A percentile compares a stretch with the other conserved stretches of the same genome.
These are phyloP conservation scores for Fusarium sambucinum DNA, from an alignment of 2,329 filamentous ascomycete genomes.

Conservation along the genomic window DNA sequence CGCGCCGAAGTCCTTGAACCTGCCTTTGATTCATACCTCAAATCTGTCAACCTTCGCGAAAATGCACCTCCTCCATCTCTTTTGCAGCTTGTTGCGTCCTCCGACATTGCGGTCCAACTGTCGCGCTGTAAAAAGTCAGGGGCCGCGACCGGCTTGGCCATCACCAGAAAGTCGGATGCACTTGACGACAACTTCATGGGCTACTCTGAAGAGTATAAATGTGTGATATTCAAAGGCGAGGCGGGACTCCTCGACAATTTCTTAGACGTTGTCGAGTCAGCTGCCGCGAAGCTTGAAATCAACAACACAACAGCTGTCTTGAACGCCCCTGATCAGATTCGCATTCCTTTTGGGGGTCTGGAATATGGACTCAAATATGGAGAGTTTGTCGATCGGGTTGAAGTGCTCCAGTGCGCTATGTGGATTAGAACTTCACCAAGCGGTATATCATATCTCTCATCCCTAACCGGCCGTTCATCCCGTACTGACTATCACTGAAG, in stretches of 20 bases:
- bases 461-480: neutral
- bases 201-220: constrained; percentile 31
- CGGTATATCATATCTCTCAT: constrained; percentile 26
- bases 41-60: constrained; percentile 9
- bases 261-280: constrained; percentile 29
- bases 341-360: constrained; percentile 40
- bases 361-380: constrained; percentile 39
- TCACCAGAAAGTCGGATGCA: constrained; percentile 30
- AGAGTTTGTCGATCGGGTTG: constrained; percentile 42
- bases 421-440: constrained; percentile 32
- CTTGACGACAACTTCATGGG: constrained; percentile 44
- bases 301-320: constrained; percentile 23
- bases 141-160: constrained; percentile 20
- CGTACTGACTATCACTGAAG: neutral
- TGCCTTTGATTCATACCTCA: constrained; percentile 35
- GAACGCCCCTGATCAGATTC: constrained; percentile 31
- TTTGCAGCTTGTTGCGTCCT: constrained; percentile 28
- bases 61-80: constrained; percentile 7
- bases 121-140: constrained; percentile 15
- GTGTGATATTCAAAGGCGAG: constrained; percentile 44
- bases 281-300: constrained; percentile 5
- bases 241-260: constrained; percentile 35
- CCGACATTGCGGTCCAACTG: constrained; percentile 26
- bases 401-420: constrained; percentile 46
- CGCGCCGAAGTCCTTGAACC: constrained; percentile 22